Evolutionary conservation across 2,329 filamentous ascomycete genomes (phyloP).

Genomic region (Helotiales sp.): DNA sequence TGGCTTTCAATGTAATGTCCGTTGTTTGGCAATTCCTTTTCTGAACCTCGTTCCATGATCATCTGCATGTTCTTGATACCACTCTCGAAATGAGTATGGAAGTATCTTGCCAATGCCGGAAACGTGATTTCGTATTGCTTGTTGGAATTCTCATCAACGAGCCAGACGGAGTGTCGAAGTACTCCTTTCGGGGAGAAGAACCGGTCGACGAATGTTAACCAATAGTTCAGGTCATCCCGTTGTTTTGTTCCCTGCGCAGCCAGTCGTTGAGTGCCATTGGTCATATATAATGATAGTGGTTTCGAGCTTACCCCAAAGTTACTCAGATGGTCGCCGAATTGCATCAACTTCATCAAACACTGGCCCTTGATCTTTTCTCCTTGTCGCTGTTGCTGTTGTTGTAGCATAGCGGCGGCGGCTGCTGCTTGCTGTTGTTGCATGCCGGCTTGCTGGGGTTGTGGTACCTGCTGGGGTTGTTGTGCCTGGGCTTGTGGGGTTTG

Average conservation of each 20-base stretch:
- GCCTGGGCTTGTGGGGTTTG: constrained; percentile 49
- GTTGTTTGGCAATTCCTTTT: constrained; percentile 63
- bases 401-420: constrained; percentile 39
- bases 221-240: constrained; percentile 73
- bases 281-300: constrained; percentile 36
- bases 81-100: constrained; percentile 85
- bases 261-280: constrained; percentile 29
- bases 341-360: constrained; percentile 63
- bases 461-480: constrained; percentile 47
- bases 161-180: constrained; percentile 73
- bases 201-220: constrained; percentile 77
- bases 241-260: constrained; percentile 57
- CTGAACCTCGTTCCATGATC: constrained; percentile 71
- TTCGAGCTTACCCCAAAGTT: constrained; percentile 56
- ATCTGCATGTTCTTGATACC: constrained; percentile 87
- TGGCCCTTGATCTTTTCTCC: constrained; percentile 54
- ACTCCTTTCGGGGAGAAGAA: constrained; percentile 83
- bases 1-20: constrained; percentile 76
- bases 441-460: constrained; percentile 46
- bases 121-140: constrained; percentile 89
- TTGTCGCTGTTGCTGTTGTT: constrained; percentile 45
- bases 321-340: constrained; percentile 67
- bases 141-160: constrained; percentile 60
- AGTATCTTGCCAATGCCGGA: constrained; percentile 84
- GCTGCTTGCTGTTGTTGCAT: constrained; percentile 43